Conservation (phyloP, 306 rosid species). For the Arachis hypogaea region DNA sequence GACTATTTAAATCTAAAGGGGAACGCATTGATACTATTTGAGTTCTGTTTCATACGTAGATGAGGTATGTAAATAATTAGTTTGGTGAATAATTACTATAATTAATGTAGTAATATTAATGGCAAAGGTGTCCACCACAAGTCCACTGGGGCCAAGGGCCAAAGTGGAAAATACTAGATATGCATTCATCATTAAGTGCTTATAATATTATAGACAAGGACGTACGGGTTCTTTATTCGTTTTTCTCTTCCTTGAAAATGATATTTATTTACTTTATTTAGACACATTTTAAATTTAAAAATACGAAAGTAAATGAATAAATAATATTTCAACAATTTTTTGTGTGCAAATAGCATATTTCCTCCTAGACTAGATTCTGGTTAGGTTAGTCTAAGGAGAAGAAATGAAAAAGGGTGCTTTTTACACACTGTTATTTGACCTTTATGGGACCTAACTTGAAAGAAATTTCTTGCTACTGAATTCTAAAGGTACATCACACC, state of each 20-base stretch:
- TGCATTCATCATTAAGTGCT: neutral
- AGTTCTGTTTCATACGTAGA: neutral
- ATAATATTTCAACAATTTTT: too few species aligned
- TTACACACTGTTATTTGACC: conserved; percentile 11
- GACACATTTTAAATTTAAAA: too few species aligned
- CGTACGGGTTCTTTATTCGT: neutral
- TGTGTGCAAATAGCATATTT: too few species aligned
- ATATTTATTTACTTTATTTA: too few species aligned
- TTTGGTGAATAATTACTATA: too few species aligned
- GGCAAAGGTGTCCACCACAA: neutral
- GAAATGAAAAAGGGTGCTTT: conserved; percentile 5
- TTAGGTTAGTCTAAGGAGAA: neutral
- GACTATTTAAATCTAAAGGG: neutral
- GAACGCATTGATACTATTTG: neutral
- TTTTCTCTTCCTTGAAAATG: neutral
- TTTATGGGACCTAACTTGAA: conserved; percentile 22
- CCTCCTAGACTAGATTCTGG: neutral
- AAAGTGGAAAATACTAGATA: neutral
- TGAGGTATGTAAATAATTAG: too few species aligned
- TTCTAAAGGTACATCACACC: conserved; percentile 29
- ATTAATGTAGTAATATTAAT: too few species aligned
- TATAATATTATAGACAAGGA: neutral
- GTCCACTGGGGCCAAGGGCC: neutral
- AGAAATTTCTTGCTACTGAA: conserved; percentile 20
- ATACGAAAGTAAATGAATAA: too few species aligned